These are phyloP conservation scores for Sphaerulina musiva DNA, from an alignment of 2,329 filamentous ascomycete genomes.

Conservation along the genomic window DNA sequence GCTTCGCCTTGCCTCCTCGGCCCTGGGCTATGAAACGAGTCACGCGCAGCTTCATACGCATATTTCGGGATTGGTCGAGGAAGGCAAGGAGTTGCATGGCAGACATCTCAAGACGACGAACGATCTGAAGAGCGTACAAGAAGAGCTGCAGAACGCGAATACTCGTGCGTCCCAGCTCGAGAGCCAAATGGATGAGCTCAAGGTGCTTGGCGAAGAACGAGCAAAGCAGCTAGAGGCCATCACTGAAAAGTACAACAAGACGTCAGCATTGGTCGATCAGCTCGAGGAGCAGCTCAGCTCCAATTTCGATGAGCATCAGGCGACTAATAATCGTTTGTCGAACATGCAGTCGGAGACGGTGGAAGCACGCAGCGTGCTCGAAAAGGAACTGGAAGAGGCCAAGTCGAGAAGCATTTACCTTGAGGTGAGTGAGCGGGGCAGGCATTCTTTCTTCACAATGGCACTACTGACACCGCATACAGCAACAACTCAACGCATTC, in stretches of 20 bases:
- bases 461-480: constrained; percentile 35
- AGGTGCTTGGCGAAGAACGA: constrained; percentile 48
- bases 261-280: constrained; percentile 84
- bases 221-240: constrained; percentile 53
- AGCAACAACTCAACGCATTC: constrained; percentile 47
- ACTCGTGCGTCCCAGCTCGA: constrained; percentile 38
- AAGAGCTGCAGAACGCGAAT: constrained; percentile 39
- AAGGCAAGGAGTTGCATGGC: constrained; percentile 40
- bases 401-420: constrained; percentile 67
- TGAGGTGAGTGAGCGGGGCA: constrained; percentile 53
- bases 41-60: constrained; percentile 38
- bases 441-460: background rate
- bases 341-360: constrained; percentile 48
- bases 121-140: constrained; percentile 38
- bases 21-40: constrained; percentile 58
- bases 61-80: constrained; percentile 40
- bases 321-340: constrained; percentile 77
- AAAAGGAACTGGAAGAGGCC: constrained; percentile 68
- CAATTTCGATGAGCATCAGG: constrained; percentile 89
- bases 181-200: constrained; percentile 41
- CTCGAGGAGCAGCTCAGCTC: constrained; percentile 92
- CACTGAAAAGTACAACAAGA: constrained; percentile 72
- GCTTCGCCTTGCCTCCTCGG: constrained; percentile 55
- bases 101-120: constrained; percentile 40
- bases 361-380: constrained; percentile 42